These are phyloP conservation scores for Cerioporus squamosus DNA, from an alignment of 1,284 basidiomycete species.

Conservation along the genomic window DNA sequence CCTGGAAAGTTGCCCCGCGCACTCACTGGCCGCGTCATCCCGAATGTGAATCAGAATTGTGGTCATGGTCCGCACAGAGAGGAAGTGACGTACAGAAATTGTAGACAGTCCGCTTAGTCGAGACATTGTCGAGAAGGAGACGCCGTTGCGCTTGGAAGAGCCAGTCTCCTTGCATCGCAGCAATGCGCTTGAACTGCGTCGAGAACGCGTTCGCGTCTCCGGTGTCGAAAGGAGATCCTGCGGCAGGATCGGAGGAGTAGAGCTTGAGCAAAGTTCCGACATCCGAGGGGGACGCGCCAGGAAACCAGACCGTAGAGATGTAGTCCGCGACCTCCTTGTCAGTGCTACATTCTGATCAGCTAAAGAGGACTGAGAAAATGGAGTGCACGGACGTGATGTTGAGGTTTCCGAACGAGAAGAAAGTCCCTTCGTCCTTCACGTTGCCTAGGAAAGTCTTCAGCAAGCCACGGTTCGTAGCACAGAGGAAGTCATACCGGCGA, in stretches of 20 bases:
- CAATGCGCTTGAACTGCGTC: conserved; percentile 55
- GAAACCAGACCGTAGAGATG: conserved; percentile 34
- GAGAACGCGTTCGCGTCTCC: conserved; percentile 45
- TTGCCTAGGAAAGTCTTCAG: conserved; percentile 19
- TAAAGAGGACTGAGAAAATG: background rate
- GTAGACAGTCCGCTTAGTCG: conserved; percentile 49
- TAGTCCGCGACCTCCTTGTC: conserved; percentile 6
- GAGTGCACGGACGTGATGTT: conserved; percentile 28
- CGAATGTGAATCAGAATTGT: background rate
- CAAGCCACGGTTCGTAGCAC: background rate
- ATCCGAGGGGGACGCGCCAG: conserved; percentile 30
- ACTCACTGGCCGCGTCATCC: conserved; percentile 35
- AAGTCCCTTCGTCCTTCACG: conserved; percentile 37
- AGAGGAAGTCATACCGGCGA: conserved; percentile 23
- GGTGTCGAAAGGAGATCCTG: conserved; percentile 58
- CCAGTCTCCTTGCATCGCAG: conserved; percentile 51
- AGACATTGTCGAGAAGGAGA: conserved; percentile 32
- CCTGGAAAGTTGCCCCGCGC: conserved; percentile 47
- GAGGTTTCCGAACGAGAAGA: conserved; percentile 24
- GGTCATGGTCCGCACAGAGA: background rate
- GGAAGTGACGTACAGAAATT: conserved; percentile 42
- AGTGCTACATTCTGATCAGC: background rate
- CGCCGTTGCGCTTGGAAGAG: conserved; percentile 52
- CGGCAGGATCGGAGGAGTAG: conserved; percentile 47
- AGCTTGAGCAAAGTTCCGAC: conserved; percentile 37